Percentiles rank a stretch among this genome's conserved stretches.
These are phyloP conservation scores for Blastomyces gilchristii DNA, from an alignment of 2,329 filamentous ascomycete species.

Conservation along the genomic window DNA sequence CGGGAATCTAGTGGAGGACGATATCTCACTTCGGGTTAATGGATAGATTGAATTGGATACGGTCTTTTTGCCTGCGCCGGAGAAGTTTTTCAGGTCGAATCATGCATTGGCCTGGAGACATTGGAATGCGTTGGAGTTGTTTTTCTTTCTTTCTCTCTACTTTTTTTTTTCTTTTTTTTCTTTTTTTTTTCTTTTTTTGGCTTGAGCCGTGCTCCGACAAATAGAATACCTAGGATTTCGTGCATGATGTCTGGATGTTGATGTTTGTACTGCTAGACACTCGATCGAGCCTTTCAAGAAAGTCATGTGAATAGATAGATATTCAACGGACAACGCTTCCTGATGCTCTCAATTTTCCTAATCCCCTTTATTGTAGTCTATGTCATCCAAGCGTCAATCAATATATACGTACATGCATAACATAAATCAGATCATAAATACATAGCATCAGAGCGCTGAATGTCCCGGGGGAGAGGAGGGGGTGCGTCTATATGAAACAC, in stretches of 20 bases:
- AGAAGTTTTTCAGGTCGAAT: neutral
- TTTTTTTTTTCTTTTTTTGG: no score
- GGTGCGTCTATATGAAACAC: neutral
- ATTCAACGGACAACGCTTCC: neutral
- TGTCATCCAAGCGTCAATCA: neutral
- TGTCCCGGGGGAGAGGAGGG: neutral
- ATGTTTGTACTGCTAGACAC: neutral
- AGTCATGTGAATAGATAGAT: neutral
- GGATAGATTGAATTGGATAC: neutral
- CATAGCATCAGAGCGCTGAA: neutral
- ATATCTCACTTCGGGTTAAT: neutral
- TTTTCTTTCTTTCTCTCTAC: no score
- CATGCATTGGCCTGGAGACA: neutral
- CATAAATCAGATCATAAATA: neutral
- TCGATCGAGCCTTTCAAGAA: neutral
- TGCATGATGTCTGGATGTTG: neutral
- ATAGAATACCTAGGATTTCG: neutral
- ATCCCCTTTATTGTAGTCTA: neutral
- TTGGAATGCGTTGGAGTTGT: no score
- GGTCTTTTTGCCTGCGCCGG: neutral
- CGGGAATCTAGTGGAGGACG: neutral
- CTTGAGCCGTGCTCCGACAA: neutral
- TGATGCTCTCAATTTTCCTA: neutral
- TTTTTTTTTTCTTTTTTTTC: no score
- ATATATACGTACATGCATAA: constrained; percentile 1